phyloP scores from a whole-genome alignment of 768 basidiomycete species.

The Tricholoma sp. region DNA sequence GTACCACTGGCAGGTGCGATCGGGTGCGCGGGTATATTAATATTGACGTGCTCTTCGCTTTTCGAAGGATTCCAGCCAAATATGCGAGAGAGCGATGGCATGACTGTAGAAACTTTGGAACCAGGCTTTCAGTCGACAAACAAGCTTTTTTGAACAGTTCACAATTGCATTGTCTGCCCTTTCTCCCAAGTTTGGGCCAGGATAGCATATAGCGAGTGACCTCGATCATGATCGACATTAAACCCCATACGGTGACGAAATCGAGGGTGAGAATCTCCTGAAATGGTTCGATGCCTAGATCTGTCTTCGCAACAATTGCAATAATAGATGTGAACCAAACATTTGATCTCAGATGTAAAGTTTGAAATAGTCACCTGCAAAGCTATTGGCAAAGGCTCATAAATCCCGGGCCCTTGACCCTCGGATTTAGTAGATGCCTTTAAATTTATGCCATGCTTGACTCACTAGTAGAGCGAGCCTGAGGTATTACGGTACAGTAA shows the following conservation, averaged over 20 bases:
- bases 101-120: conserved; percentile 7
- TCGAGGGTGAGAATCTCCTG: conserved; percentile 14
- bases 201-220: conserved; percentile 9
- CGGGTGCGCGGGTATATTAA: conserved; percentile 12
- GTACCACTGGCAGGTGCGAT: conserved; percentile 12
- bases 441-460: neutral
- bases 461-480: too few relatives aligned
- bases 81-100: conserved; percentile 19
- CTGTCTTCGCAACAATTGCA: conserved; percentile 10
- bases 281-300: conserved; percentile 6
- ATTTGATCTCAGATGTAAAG: neutral
- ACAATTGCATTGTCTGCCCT: conserved; percentile 11
- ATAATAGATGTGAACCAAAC: conserved; percentile 10
- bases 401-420: neutral
- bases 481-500: neutral
- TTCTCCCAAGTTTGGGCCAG: conserved; percentile 10
- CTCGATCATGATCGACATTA: conserved; percentile 16
- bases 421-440: neutral
- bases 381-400: neutral
- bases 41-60: conserved; percentile 21
- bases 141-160: conserved; percentile 11
- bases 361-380: neutral
- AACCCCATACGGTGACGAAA: conserved; percentile 4
- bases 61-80: conserved; percentile 30
- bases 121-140: neutral